Base-by-base conservation (phyloP, 495 filamentous ascomycete genomes). In the Xeromyces bisporus region DNA sequence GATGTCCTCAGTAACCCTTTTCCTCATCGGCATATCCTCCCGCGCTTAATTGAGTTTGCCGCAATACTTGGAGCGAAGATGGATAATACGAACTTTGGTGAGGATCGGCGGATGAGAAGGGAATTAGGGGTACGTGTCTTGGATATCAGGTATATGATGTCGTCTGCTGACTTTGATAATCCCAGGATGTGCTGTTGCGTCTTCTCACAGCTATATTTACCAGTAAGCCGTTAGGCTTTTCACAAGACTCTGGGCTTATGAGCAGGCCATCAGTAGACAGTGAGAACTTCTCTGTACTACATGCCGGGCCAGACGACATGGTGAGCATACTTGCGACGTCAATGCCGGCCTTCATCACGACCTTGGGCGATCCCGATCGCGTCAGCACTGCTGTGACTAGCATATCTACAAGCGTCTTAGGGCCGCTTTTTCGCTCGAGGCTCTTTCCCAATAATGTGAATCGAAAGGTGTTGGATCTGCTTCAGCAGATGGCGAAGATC, bases 51-150 rank as follows among this genome's bases (percentile, higher is more conserved):
- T 17, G 80, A 91, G 38, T 91, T 96, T 40, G 80, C 80, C 6
- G 80, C 80, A 2, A 77, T 92, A 27, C 50, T 99, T 25, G 89
- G 87, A 6, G 72, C 83, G 43, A 99, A 99, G 55, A 71, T 93
- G 25, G 83, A 94, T 46, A 93, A 96, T 44, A 99, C 89, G 7
- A 96, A 83, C 40, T 96, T 94, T 54, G 89, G 89, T 15, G 89
- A 96, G 52, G 83, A 96, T 56, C 71, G 78, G 23, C 84, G 75
- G 43, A 93, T 96, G 87, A 68, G 89, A 40, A 74, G 77, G 48
- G 89, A 99, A 25, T 62, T 99, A 9, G 82, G 78, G 16, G 86
- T 93, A 67, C 44, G 80, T 66, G 14, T 31, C 7, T 20, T 7
- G 16, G 15, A 20, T 23, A 7, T n/a, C 21, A n/a, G n/a, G n/a